phyloP scores from a whole-genome alignment of 139 green algal genomes.

The Diplosphaera chodatii region DNA sequence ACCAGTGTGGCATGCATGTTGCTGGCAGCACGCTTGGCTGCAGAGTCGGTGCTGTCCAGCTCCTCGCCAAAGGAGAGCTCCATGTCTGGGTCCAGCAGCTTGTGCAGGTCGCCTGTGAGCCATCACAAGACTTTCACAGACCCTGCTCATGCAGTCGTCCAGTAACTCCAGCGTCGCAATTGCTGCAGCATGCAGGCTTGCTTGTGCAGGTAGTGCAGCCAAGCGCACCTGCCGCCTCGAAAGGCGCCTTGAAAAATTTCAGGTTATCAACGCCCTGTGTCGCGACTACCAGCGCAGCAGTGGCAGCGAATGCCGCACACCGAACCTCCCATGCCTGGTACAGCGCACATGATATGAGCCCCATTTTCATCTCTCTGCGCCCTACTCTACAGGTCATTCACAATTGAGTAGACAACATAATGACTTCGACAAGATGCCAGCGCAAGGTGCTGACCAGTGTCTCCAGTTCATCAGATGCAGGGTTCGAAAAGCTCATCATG shows the following conservation, averaged over 20 bases:
- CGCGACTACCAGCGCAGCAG: not conserved
- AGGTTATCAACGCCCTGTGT: constrained; percentile 11
- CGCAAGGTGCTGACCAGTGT: no score
- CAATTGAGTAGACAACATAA: no score
- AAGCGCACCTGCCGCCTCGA: constrained; percentile 10
- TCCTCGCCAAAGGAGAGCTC: not conserved
- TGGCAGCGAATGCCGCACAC: constrained; percentile 11
- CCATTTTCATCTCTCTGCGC: no score
- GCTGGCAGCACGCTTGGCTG: not conserved
- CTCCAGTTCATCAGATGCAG: not conserved
- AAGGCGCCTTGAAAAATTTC: constrained; percentile 3
- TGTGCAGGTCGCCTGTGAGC: constrained; percentile 2
- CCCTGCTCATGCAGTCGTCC: no score
- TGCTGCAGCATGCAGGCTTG: no score
- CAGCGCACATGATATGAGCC: no score
- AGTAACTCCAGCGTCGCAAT: no score
- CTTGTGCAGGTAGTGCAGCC: not conserved
- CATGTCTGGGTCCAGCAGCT: constrained; percentile 8
- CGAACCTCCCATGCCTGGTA: not conserved
- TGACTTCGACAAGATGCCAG: no score
- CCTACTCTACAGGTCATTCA: no score
- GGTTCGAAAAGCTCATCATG: not conserved
- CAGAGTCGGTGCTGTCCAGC: not conserved
- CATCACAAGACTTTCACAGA: no score
- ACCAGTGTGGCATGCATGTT: not conserved